Evolutionary conservation across 495 filamentous ascomycete genomes (phyloP).

Genomic region (Chaetomium fimeti): DNA sequence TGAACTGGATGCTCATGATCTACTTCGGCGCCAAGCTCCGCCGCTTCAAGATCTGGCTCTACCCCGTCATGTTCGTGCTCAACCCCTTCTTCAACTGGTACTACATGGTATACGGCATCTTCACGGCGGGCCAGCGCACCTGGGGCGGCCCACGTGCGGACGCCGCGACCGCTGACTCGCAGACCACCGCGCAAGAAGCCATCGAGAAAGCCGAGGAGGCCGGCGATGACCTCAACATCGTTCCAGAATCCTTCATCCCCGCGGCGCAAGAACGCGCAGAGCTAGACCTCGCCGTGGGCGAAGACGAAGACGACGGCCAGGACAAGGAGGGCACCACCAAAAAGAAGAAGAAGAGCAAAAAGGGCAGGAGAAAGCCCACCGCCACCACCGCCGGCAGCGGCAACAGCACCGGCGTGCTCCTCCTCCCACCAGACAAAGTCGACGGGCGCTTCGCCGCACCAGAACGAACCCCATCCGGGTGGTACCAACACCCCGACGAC

Average conservation of each 20-base stretch:
- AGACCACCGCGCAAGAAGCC: constrained; percentile 78
- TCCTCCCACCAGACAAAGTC: constrained; percentile 70
- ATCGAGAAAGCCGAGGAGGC: constrained; percentile 74
- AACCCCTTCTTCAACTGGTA: constrained; percentile 99
- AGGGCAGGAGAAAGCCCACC: not conserved
- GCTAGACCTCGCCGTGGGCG: constrained; percentile 8
- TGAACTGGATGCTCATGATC: constrained; percentile 95
- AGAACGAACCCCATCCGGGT: constrained; percentile 59
- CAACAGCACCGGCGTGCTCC: constrained; percentile 45
- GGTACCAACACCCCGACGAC: constrained; percentile 62
- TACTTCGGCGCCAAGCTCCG: constrained; percentile 88
- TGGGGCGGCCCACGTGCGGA: constrained; percentile 96
- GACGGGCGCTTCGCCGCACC: constrained; percentile 70
- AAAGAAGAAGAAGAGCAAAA: not conserved
- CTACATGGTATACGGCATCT: constrained; percentile 87
- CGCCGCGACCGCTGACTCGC: constrained; percentile 74
- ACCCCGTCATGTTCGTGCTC: constrained; percentile 91
- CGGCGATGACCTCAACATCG: constrained; percentile 89
- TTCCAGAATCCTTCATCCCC: constrained; percentile 84
- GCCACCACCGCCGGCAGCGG: constrained; percentile 30
- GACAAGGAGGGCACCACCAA: constrained; percentile 33
- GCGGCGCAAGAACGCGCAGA: constrained; percentile 52
- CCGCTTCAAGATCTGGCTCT: constrained; percentile 90
- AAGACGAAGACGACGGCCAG: constrained; percentile 31
- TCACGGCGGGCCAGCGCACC: constrained; percentile 91